A percentile compares a stretch with the other conserved stretches of the same genome.
Conservation (phyloP, 371 early-diverging fungal species). For the Mucor racemosus region DNA sequence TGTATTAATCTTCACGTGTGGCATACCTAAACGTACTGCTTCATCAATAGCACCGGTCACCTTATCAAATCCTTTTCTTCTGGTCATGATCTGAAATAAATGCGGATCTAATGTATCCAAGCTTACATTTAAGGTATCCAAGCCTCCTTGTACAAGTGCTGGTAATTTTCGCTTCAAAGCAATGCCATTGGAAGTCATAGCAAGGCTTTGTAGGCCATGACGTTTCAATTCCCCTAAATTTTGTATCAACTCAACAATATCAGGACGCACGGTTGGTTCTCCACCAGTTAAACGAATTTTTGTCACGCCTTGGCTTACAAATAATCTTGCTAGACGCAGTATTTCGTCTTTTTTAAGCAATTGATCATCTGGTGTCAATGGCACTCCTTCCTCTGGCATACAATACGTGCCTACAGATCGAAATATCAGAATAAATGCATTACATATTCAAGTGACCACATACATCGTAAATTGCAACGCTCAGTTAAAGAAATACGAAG, state of each 20-base stretch:
- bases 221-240: conserved; percentile 74
- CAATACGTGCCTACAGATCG: conserved; percentile 82
- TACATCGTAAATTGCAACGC: conserved; percentile 92
- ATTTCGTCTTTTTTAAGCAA: conserved; percentile 85
- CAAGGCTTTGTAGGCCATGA: conserved; percentile 77
- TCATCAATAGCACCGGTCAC: conserved; percentile 79
- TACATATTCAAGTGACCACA: not conserved
- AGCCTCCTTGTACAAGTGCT: conserved; percentile 69
- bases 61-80: conserved; percentile 78
- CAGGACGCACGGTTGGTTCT: conserved; percentile 94
- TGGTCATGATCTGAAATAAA: conserved; percentile 89
- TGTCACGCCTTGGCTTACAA: conserved; percentile 87
- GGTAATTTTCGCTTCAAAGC: conserved; percentile 85
- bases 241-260: conserved; percentile 80
- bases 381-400: conserved; percentile 94
- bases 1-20: conserved; percentile 85
- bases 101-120: conserved; percentile 88
- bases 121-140: conserved; percentile 88
- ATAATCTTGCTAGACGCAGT: conserved; percentile 74
- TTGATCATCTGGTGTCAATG: conserved; percentile 70
- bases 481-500: conserved; percentile 94
- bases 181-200: conserved; percentile 94
- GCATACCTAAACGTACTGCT: conserved; percentile 67
- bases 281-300: conserved; percentile 96
- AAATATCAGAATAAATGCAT: not conserved